Conservation (phyloP, 169 alveolate genomes). For the Perkinsus marinus region DNA sequence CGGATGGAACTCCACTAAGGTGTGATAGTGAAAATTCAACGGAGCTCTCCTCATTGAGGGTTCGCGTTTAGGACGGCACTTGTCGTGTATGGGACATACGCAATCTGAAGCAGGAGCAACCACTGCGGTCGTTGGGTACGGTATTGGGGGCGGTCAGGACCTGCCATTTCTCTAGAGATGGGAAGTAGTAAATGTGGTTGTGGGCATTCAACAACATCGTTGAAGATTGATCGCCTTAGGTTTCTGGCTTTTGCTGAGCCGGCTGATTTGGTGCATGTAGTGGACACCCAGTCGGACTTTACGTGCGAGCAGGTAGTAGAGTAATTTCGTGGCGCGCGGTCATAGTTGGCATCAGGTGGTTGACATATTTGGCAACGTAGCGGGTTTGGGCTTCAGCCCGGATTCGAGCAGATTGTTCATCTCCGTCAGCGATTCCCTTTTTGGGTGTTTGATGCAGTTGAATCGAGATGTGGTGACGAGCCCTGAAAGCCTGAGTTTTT, state of each 20-base stretch:
- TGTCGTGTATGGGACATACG: background rate
- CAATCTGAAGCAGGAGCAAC: background rate
- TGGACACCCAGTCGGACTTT: background rate
- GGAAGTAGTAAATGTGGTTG: background rate
- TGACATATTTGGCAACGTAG: background rate
- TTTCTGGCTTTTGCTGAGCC: background rate
- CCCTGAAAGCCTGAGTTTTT: background rate
- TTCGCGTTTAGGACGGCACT: background rate
- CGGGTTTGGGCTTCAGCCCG: background rate
- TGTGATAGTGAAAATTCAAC: too few species aligned
- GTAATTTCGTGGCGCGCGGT: background rate
- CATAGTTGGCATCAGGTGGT: background rate
- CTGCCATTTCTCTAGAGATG: background rate
- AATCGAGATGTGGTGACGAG: background rate
- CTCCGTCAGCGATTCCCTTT: background rate
- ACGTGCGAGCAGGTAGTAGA: background rate
- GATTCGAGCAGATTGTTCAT: background rate
- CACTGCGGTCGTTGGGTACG: background rate
- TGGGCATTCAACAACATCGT: background rate
- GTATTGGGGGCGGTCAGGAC: background rate
- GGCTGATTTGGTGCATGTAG: background rate
- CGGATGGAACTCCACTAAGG: too few species aligned
- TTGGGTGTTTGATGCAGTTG: background rate
- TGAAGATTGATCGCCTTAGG: background rate
- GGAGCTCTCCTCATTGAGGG: too few species aligned